Evolutionary conservation across 2,329 filamentous ascomycete genomes (phyloP).

Genomic region (Aspergillus sp.): DNA sequence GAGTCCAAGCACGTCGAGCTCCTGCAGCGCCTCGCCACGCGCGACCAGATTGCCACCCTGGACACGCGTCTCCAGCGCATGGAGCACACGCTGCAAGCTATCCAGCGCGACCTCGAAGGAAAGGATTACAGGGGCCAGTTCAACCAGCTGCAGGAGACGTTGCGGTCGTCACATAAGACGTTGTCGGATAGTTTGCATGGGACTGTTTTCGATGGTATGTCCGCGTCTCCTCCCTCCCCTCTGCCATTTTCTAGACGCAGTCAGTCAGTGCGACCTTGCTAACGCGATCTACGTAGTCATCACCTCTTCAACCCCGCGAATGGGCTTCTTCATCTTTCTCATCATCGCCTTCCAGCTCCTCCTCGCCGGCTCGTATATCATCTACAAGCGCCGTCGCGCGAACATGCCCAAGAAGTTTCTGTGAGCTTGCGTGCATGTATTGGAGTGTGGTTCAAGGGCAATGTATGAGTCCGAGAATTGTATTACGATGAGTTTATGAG

Average conservation of each 20-base stretch:
- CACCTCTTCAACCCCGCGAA: slow-evolving; percentile 44
- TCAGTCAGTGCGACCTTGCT: slow-evolving; percentile 10
- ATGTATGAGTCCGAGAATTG: too few species aligned
- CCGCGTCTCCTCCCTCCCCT: not conserved
- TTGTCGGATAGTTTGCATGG: slow-evolving; percentile 44
- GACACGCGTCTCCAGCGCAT: slow-evolving; percentile 45
- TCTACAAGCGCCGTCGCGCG: slow-evolving; percentile 70
- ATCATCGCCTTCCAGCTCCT: slow-evolving; percentile 67
- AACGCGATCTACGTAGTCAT: slow-evolving; percentile 37
- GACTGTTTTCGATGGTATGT: slow-evolving; percentile 42
- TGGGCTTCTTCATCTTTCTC: slow-evolving; percentile 57
- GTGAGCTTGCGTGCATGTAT: too few species aligned
- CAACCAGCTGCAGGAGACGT: slow-evolving; percentile 43
- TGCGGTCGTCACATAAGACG: slow-evolving; percentile 46
- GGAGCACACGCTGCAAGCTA: slow-evolving; percentile 40
- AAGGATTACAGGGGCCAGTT: slow-evolving; percentile 50
- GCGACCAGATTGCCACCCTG: slow-evolving; percentile 30
- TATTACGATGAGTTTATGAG: too few species aligned
- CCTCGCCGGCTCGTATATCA: slow-evolving; percentile 57
- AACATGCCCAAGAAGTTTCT: slow-evolving; percentile 86
- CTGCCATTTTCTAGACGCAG: not conserved
- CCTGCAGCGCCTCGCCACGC: slow-evolving; percentile 27
- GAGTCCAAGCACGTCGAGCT: slow-evolving; percentile 47
- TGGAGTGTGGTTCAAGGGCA: too few species aligned
- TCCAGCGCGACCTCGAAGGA: slow-evolving; percentile 47